phyloP scores from a whole-genome alignment of 2,329 filamentous ascomycete species.

The Cercospora berteroae region DNA sequence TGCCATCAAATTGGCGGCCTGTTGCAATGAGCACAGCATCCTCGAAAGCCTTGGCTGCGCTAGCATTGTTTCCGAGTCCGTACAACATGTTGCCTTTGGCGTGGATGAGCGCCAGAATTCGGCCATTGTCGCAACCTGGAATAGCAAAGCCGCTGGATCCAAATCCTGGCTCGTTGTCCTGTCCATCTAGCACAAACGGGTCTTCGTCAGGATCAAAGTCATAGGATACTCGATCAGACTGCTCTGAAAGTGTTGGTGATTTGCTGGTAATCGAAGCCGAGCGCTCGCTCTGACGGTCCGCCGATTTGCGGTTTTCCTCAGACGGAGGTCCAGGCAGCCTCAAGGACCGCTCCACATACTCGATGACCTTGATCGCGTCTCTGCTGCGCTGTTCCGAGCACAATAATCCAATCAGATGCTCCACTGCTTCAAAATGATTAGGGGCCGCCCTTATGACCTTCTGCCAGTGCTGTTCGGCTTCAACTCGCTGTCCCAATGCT shows the following conservation, averaged over 20 bases:
- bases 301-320: conserved; percentile 48
- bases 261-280: conserved; percentile 55
- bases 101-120: conserved; percentile 89
- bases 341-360: conserved; percentile 75
- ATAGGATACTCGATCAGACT: conserved; percentile 57
- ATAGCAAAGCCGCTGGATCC: conserved; percentile 82
- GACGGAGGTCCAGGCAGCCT: conserved; percentile 45
- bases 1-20: conserved; percentile 66
- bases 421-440: conserved; percentile 89
- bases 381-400: conserved; percentile 76
- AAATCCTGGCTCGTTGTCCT: conserved; percentile 56
- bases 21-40: conserved; percentile 88
- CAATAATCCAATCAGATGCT: conserved; percentile 85
- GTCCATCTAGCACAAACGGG: conserved; percentile 38
- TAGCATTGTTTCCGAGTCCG: conserved; percentile 74
- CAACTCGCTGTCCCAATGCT: conserved; percentile 74
- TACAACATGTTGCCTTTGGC: conserved; percentile 99
- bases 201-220: conserved; percentile 53
- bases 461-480: conserved; percentile 84
- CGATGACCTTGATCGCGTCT: conserved; percentile 85
- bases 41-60: conserved; percentile 86
- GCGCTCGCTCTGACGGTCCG: conserved; percentile 59
- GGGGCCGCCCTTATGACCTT: conserved; percentile 79
- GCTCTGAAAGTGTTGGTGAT: conserved; percentile 54
- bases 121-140: conserved; percentile 81